Conservation (phyloP, 148 eudicot genomes). For the Rhododendron simsii region DNA sequence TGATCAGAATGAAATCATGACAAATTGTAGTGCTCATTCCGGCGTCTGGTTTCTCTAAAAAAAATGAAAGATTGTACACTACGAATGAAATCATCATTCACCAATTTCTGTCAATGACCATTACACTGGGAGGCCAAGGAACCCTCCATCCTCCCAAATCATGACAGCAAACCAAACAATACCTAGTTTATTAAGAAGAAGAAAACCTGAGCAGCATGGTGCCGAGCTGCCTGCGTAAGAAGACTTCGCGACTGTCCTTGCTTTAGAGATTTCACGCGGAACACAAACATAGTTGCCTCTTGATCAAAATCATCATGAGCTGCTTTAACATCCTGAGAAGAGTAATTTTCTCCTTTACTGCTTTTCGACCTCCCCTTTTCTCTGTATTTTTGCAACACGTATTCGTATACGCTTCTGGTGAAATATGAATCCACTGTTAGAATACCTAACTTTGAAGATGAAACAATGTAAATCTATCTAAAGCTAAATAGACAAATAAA, state of each 20-base stretch:
- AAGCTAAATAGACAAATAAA: neutral
- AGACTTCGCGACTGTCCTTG: slow-evolving; percentile 94
- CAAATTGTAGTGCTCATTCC: neutral
- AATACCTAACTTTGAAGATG: neutral
- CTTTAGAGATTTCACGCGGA: slow-evolving; percentile 86
- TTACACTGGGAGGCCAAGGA: neutral
- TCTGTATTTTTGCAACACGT: slow-evolving; percentile 48
- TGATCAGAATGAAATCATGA: neutral
- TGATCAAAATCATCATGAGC: slow-evolving; percentile 82
- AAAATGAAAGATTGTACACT: neutral
- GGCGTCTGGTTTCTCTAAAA: neutral
- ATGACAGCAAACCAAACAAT: neutral
- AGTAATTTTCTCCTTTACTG: slow-evolving; percentile 58
- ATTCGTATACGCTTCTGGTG: slow-evolving; percentile 59
- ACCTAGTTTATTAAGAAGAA: neutral
- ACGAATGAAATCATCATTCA: neutral
- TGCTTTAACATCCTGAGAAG: slow-evolving; percentile 53
- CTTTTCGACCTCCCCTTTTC: slow-evolving; percentile 65
- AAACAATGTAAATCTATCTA: neutral
- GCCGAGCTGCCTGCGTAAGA: slow-evolving; percentile 94
- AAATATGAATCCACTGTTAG: slow-evolving; percentile 12
- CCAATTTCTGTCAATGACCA: neutral
- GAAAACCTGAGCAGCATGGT: slow-evolving; percentile 94
- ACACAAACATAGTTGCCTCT: slow-evolving; percentile 74
- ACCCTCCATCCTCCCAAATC: neutral